A percentile compares a stretch with the other conserved stretches of the same genome.
Evolutionary conservation across 2,329 filamentous ascomycete genomes (phyloP).

Genomic region (Decorospora gaudefroyi): DNA sequence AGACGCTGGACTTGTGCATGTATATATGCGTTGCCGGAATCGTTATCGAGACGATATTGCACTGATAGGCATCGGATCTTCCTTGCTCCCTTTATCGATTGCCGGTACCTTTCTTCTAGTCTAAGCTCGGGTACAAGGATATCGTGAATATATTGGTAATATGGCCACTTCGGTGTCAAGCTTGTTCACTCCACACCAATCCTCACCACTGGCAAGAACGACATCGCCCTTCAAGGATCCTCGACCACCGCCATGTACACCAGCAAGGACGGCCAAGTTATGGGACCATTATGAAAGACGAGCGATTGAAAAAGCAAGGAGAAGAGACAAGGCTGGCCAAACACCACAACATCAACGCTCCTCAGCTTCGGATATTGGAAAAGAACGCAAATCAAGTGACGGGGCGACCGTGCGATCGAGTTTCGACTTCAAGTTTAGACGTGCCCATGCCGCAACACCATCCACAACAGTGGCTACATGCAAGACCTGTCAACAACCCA

Average conservation of each 20-base stretch:
- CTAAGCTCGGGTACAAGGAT: slow-evolving; percentile 2
- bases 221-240: slow-evolving; percentile 37
- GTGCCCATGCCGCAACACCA: slow-evolving; percentile 9
- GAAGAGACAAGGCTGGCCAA: slow-evolving; percentile 29
- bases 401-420: slow-evolving; percentile 21
- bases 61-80: slow-evolving; percentile 20
- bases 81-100: slow-evolving; percentile 22
- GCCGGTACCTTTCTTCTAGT: slow-evolving; percentile 14
- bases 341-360: slow-evolving; percentile 21
- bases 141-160: background rate
- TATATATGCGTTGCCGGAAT: slow-evolving; percentile 41
- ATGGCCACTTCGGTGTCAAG: slow-evolving; percentile 25
- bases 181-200: slow-evolving; percentile 26
- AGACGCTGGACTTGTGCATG: slow-evolving; percentile 33
- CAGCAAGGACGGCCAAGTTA: slow-evolving; percentile 36
- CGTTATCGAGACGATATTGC: slow-evolving; percentile 36
- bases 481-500: slow-evolving; percentile 37
- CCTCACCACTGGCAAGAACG: slow-evolving; percentile 31
- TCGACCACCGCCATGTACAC: slow-evolving; percentile 34
- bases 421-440: slow-evolving; percentile 36
- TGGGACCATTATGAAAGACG: slow-evolving; percentile 45
- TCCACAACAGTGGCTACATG: slow-evolving; percentile 36
- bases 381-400: slow-evolving; percentile 2
- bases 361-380: slow-evolving; percentile 30
- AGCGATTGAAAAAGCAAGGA: slow-evolving; percentile 39